These are phyloP conservation scores for Schrenkiella parvula DNA, from an alignment of 345 rosid genomes.

Conservation along the genomic window DNA sequence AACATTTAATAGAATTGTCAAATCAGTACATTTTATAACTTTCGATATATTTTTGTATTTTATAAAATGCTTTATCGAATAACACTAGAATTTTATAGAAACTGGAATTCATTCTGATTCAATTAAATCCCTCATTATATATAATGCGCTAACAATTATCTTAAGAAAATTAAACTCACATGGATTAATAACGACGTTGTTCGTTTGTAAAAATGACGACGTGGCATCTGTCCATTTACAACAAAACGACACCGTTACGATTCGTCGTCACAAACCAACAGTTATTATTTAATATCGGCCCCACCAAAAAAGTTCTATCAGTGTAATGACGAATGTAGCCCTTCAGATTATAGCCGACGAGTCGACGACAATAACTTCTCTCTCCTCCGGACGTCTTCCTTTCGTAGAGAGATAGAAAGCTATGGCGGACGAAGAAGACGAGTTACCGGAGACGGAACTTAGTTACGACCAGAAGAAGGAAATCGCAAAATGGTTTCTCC, in stretches of 20 bases:
- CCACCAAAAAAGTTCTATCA: background rate
- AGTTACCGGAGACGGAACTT: slow-evolving; percentile 45
- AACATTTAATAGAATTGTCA: background rate
- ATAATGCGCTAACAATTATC: too few relatives aligned
- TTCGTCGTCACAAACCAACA: slow-evolving; percentile 5
- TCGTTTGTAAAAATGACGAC: background rate
- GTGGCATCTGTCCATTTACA: background rate
- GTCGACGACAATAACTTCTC: slow-evolving; percentile 18
- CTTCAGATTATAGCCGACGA: slow-evolving; percentile 31
- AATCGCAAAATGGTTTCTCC: slow-evolving; percentile 98
- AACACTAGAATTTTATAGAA: background rate
- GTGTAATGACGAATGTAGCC: slow-evolving; percentile 17
- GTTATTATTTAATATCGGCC: slow-evolving; percentile 12
- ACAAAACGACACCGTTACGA: background rate
- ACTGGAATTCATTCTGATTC: background rate
- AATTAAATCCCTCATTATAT: too few relatives aligned
- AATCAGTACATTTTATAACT: background rate
- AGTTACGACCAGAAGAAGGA: slow-evolving; percentile 78
- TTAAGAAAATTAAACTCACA: too few relatives aligned
- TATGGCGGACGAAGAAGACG: slow-evolving; percentile 61
- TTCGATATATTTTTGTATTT: too few relatives aligned
- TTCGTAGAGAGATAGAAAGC: background rate
- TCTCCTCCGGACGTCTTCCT: slow-evolving; percentile 11
- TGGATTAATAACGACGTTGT: background rate
- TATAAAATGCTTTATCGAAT: too few relatives aligned